Evolutionary conservation across 2,329 filamentous ascomycete species (phyloP).

Genomic region (Hawksworthiomyces lignivorus): DNA sequence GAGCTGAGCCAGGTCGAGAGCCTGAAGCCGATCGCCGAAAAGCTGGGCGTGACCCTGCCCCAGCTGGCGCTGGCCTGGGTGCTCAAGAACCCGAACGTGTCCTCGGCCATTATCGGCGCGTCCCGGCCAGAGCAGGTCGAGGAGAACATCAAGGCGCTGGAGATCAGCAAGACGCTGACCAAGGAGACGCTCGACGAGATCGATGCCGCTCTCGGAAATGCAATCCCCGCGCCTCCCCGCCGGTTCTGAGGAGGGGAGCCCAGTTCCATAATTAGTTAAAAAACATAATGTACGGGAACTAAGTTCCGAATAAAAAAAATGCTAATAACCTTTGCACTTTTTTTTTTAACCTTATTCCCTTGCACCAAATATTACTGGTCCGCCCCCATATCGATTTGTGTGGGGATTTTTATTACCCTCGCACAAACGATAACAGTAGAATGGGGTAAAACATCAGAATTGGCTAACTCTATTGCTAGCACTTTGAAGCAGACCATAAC

Average conservation of each 20-base stretch:
- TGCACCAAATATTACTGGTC: too few relatives aligned
- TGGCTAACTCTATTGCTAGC: too few relatives aligned
- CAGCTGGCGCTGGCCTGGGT: constrained; percentile 47
- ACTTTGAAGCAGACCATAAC: too few relatives aligned
- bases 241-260: constrained; percentile 1
- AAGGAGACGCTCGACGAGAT: constrained; percentile 44
- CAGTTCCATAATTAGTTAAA: too few relatives aligned
- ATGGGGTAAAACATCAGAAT: too few relatives aligned
- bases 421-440: too few relatives aligned
- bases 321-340: too few relatives aligned
- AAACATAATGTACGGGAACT: too few relatives aligned
- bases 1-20: constrained; percentile 6
- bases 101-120: constrained; percentile 45
- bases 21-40: constrained; percentile 41
- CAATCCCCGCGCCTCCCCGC: constrained; percentile 6
- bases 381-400: too few relatives aligned
- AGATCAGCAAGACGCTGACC: constrained; percentile 39
- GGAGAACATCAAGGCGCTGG: constrained; percentile 41
- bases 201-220: constrained; percentile 29
- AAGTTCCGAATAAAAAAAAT: too few relatives aligned
- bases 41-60: constrained; percentile 44
- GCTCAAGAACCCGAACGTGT: constrained; percentile 46
- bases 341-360: too few relatives aligned
- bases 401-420: too few relatives aligned
- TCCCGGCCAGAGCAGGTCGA: constrained; percentile 43